Conservation (phyloP, 2,329 filamentous ascomycete genomes). For the Dothiorella sarmentorum region DNA sequence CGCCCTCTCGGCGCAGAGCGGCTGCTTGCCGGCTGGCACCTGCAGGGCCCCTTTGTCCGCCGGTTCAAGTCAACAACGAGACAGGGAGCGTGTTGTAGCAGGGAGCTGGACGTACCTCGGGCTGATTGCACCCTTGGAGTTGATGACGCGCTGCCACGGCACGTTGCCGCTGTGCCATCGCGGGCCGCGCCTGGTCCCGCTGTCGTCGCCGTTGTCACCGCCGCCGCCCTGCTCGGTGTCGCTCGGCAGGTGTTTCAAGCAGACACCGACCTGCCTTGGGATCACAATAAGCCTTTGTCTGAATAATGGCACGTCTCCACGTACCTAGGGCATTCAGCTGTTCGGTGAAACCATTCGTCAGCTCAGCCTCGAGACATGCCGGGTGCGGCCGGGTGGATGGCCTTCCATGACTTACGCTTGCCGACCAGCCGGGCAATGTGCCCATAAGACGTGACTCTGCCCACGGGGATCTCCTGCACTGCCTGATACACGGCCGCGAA, state of each 20-base stretch:
- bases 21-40: conserved; percentile 48
- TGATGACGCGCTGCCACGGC: conserved; percentile 93
- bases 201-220: conserved; percentile 23
- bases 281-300: neutral
- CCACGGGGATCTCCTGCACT: conserved; percentile 77
- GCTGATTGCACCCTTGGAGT: conserved; percentile 80
- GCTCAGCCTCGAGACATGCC: conserved; percentile 19
- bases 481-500: conserved; percentile 76
- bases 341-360: neutral
- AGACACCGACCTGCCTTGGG: conserved; percentile 77
- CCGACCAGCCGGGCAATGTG: conserved; percentile 72
- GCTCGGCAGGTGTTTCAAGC: conserved; percentile 73
- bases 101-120: conserved; percentile 60
- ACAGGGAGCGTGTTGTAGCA: conserved; percentile 2
- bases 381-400: conserved; percentile 19
- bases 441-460: conserved; percentile 84
- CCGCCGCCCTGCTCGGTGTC: conserved; percentile 4
- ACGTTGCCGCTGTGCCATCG: conserved; percentile 73
- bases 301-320: too few species aligned
- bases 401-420: conserved; percentile 58
- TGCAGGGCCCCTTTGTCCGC: conserved; percentile 38
- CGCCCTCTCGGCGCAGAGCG: conserved; percentile 45
- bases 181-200: conserved; percentile 39
- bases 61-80: neutral
- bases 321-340: conserved; percentile 47